phyloP scores from a whole-genome alignment of 1,284 basidiomycete genomes.

The Ganoderma lucidum region DNA sequence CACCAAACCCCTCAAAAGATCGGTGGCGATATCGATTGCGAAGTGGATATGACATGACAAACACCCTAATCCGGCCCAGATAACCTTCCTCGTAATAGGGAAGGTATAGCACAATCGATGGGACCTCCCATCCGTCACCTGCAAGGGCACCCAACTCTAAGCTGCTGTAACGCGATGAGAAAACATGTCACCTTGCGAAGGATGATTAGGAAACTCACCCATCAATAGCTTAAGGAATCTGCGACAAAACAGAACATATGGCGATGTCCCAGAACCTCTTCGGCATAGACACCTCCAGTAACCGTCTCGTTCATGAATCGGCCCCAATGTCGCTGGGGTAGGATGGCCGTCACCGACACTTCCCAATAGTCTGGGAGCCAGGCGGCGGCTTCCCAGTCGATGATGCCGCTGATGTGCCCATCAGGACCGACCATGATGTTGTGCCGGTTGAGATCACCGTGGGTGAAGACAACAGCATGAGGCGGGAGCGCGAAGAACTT shows the following conservation, averaged over 20 bases:
- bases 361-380: slow-evolving; percentile 12
- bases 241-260: background rate
- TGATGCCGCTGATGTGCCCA: background rate
- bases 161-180: background rate
- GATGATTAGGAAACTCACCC: background rate
- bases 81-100: no score
- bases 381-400: background rate
- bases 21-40: no score
- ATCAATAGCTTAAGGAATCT: background rate
- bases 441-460: slow-evolving; percentile 5
- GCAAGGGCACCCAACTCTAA: no score
- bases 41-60: no score
- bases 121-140: no score
- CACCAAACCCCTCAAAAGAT: no score
- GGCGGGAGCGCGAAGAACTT: slow-evolving; percentile 14
- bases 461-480: slow-evolving; percentile 22
- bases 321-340: slow-evolving; percentile 12
- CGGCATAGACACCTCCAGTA: slow-evolving; percentile 6
- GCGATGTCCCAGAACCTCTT: slow-evolving; percentile 12
- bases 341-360: slow-evolving; percentile 10
- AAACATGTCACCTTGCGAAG: background rate
- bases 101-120: no score
- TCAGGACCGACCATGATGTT: slow-evolving; percentile 8
- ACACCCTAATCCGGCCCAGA: no score
- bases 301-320: slow-evolving; percentile 17